Percentiles rank a stretch among this genome's conserved stretches.
Evolutionary conservation across 2,329 filamentous ascomycete species (phyloP).

Genomic region (Sporothrix schenckii): DNA sequence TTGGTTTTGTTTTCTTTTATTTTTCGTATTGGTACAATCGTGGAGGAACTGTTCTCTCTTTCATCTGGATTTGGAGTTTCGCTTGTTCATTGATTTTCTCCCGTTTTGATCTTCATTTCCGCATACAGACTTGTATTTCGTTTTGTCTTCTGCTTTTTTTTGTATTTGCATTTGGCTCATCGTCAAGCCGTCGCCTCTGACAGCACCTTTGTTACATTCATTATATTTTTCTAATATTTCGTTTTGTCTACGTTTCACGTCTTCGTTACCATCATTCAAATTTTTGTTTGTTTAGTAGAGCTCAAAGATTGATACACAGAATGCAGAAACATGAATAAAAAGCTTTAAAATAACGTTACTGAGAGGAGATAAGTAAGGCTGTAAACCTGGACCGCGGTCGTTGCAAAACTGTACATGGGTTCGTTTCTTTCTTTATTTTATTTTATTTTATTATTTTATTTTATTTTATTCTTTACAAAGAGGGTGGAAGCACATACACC

Average conservation of each 20-base stretch:
- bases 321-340: not conserved
- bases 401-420: not conserved
- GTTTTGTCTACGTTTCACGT: not conserved
- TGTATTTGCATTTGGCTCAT: not conserved
- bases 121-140: not conserved
- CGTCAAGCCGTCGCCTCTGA: not conserved
- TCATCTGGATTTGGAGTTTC: slow-evolving; percentile 4
- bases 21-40: not conserved
- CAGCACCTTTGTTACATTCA: not conserved
- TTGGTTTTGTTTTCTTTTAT: not conserved
- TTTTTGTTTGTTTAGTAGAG: slow-evolving; percentile 5
- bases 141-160: not conserved
- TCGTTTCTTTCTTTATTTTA: too few species aligned
- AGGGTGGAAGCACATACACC: not conserved
- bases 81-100: not conserved
- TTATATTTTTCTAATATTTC: not conserved
- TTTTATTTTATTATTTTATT: too few species aligned
- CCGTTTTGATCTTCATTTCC: not conserved
- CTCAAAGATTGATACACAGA: slow-evolving; percentile 13
- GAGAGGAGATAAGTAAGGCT: too few species aligned
- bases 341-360: not conserved
- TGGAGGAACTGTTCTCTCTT: not conserved
- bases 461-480: not conserved
- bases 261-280: not conserved
- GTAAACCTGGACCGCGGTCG: not conserved